Base-by-base conservation (phyloP, 441 rosid genomes). In the Jatropha podagrica region DNA sequence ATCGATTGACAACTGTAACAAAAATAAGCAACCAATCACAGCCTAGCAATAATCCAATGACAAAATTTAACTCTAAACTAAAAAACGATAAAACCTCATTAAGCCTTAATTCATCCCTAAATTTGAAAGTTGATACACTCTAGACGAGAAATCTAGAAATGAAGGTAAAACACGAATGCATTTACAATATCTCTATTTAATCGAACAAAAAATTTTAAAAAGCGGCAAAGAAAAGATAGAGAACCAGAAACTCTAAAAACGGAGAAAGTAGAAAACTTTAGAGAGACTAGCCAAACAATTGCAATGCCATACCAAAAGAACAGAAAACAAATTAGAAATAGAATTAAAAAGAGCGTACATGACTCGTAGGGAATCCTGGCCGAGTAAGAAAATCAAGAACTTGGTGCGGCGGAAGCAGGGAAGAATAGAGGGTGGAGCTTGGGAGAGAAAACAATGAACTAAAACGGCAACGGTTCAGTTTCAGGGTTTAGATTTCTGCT, bases 401-500 rank as follows among this genome's bases (percentile, higher is more conserved):
- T 40, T 12, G 52, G 10, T 1, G 51, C 2, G 20, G 58, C n/a
- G 65, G 65, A 23, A 23, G 0, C 32, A 18, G n/a, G 40, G 3
- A 67, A 3, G 46, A 1, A 27, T 5, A 66, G 3, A 20, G 10
- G 54, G 4, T 5, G 42, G n/a, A 61, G 69, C 27, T 15, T 15
- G 5, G 1, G 17, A n/a, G 17, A 17, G 20, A 14, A 17, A 51
- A 49, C 3, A 5, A 4, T 3, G 12, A 3, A 23, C 9, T 7
- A 3, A 52, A 76, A 63, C 71, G 75, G 42, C 75, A 63, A 65
- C 73, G 68, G 23, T 23, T 23, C 23, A 23, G 23, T 23, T 23
- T 23, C 23, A 23, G 23, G 23, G 23, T 23, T 23, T 23, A 23
- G 23, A 23, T 23, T 23, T 23, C 23, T 23, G 23, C 23, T 23